Conservation (phyloP, 768 basidiomycete species). For the Coprinellus micaceus region DNA sequence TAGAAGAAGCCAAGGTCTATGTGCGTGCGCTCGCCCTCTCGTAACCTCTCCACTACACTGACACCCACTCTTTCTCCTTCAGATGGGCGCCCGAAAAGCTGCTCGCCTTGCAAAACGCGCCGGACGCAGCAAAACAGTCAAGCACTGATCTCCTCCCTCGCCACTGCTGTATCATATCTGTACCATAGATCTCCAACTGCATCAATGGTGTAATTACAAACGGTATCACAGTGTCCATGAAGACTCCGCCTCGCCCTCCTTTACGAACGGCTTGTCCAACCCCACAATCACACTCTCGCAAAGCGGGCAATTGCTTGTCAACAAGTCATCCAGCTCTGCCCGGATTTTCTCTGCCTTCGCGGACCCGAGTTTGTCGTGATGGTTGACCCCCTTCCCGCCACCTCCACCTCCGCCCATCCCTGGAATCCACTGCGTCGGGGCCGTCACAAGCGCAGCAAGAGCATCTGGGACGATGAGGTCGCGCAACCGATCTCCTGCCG, state of each 20-base stretch:
- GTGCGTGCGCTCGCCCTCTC: conserved; percentile 27
- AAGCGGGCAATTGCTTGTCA: conserved; percentile 87
- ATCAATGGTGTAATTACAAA: not conserved
- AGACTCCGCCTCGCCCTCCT: conserved; percentile 70
- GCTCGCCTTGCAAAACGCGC: conserved; percentile 68
- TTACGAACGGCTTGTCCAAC: conserved; percentile 83
- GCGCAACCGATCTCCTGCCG: conserved; percentile 83
- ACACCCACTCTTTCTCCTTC: conserved; percentile 2
- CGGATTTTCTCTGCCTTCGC: conserved; percentile 71
- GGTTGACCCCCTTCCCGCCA: conserved; percentile 26
- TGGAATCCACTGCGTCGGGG: conserved; percentile 69
- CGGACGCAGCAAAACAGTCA: conserved; percentile 78
- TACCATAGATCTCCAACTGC: conserved; percentile 9
- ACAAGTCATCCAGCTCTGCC: conserved; percentile 81
- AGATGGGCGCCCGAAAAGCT: conserved; percentile 83
- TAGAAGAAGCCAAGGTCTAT: conserved; percentile 65
- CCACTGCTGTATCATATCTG: conserved; percentile 10
- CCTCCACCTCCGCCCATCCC: conserved; percentile 55
- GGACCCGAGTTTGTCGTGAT: conserved; percentile 48
- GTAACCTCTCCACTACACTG: conserved; percentile 6
- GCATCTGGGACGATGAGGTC: conserved; percentile 95
- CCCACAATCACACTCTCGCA: conserved; percentile 88
- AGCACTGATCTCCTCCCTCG: conserved; percentile 45
- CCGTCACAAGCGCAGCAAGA: conserved; percentile 77
- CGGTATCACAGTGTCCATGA: conserved; percentile 64